Evolutionary conservation across 177 flowering plant genomes (phyloP), one percentile per base, ranked within the genome.

Genomic region (Vitis hybrid): DNA sequence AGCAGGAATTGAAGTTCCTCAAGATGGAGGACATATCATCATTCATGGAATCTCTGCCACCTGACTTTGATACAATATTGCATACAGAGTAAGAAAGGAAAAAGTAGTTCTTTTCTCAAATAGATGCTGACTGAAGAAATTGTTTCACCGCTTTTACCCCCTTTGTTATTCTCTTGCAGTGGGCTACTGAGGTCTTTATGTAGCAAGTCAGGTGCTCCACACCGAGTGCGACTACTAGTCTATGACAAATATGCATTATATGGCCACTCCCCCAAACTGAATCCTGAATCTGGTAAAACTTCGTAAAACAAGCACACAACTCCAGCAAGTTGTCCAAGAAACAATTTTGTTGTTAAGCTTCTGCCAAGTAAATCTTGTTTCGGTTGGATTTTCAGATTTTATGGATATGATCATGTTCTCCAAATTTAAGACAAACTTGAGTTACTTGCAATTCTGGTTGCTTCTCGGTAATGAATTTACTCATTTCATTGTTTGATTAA

Each of bases 21-120:
- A 83, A 71, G 73, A 78, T 90, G 86, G 94, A 83, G 67, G 99
- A 95, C 63, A 71, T 92, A 70, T 88, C 94, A 66, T 82, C 90
- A 14, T 91, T 94, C 70, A 91, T 92, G 93, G 99, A 91, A 74
- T 88, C 97, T 72, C 79, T 92, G 72, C 92, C 99, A 9, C 82
- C 90, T 61, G 91, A 92, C 73, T 90, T 94, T 67, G 79, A 83
- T 65, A 77, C 84, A 10, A 78, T 90, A 72, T 69, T 92, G 75
- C 85, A 90, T 20, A 83, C 89, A 60, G 98, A 94, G 98, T 94
- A 88, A 73, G 87, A 56, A 73, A 62, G 51, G 13, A 18, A 59
- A 20, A 9, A 45, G 15, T 20, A 26, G 20, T 62, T 9, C 63
- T 11, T 31, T 45, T 8, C 29, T 61, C 8, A 3, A 15, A 57